Conservation (phyloP, 768 basidiomycete species). For the Agaricus blazei region DNA sequence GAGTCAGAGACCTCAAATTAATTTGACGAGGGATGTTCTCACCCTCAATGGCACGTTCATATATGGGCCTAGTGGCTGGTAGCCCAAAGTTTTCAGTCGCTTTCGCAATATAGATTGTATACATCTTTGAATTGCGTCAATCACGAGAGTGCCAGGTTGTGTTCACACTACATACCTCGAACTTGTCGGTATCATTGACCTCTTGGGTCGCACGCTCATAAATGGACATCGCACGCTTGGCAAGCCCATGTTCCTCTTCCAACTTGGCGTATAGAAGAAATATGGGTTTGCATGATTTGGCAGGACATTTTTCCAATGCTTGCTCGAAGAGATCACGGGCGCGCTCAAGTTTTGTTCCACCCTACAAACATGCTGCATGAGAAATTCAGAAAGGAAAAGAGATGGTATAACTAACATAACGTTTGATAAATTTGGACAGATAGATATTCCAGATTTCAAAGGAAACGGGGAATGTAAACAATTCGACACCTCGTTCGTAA, state of each 20-base stretch:
- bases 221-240: slow-evolving; percentile 93
- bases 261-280: slow-evolving; percentile 96
- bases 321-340: slow-evolving; percentile 98
- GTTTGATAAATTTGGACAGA: slow-evolving; percentile 92
- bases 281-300: slow-evolving; percentile 90
- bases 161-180: slow-evolving; percentile 60
- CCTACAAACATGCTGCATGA: slow-evolving; percentile 36
- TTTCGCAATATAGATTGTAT: slow-evolving; percentile 94
- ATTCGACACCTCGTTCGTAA: slow-evolving; percentile 94
- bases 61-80: slow-evolving; percentile 93
- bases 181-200: slow-evolving; percentile 88
- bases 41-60: slow-evolving; percentile 89
- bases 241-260: slow-evolving; percentile 93
- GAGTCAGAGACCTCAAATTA: background rate
- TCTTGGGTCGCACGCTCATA: slow-evolving; percentile 89
- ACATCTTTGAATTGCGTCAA: slow-evolving; percentile 58
- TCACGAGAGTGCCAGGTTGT: no score
- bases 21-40: background rate
- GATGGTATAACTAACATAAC: slow-evolving; percentile 65
- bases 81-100: slow-evolving; percentile 94
- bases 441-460: slow-evolving; percentile 99
- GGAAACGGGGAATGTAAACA: slow-evolving; percentile 96
- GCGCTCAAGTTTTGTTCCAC: slow-evolving; percentile 90
- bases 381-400: background rate
- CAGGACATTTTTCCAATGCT: slow-evolving; percentile 92